These are phyloP conservation scores for Dittrichia graveolens DNA, from an alignment of 129 eudicot genomes.

Conservation along the genomic window DNA sequence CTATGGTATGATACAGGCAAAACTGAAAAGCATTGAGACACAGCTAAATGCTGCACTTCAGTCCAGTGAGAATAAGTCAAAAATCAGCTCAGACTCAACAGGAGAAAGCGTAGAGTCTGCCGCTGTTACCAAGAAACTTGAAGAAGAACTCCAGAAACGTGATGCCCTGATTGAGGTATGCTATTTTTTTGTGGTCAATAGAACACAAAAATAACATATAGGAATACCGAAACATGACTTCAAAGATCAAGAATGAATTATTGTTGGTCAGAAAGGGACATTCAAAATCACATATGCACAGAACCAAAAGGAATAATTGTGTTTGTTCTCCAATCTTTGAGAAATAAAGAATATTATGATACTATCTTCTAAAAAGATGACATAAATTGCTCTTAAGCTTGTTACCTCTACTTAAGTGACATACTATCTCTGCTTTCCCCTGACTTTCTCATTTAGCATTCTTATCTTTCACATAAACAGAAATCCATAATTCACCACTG, in stretches of 20 bases:
- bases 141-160: conserved; percentile 93
- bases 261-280: background rate
- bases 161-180: conserved; percentile 94
- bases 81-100: conserved; percentile 40
- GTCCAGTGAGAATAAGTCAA: conserved; percentile 44
- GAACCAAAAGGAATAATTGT: background rate
- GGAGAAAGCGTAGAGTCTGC: conserved; percentile 62
- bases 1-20: conserved; percentile 52
- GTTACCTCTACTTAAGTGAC: no score
- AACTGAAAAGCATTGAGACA: conserved; percentile 63
- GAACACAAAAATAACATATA: conserved; percentile 7
- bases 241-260: background rate
- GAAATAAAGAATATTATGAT: background rate
- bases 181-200: conserved; percentile 8
- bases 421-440: no score
- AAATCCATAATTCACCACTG: background rate
- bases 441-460: no score
- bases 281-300: background rate
- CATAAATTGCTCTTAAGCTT: no score
- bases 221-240: background rate
- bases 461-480: background rate
- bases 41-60: conserved; percentile 57
- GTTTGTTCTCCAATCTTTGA: background rate
- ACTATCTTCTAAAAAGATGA: no score
- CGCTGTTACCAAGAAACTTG: conserved; percentile 87